Evolutionary conservation across 495 filamentous ascomycete species (phyloP), one percentile per base, ranked within the genome.

Genomic region (Penicillium coprophilum): DNA sequence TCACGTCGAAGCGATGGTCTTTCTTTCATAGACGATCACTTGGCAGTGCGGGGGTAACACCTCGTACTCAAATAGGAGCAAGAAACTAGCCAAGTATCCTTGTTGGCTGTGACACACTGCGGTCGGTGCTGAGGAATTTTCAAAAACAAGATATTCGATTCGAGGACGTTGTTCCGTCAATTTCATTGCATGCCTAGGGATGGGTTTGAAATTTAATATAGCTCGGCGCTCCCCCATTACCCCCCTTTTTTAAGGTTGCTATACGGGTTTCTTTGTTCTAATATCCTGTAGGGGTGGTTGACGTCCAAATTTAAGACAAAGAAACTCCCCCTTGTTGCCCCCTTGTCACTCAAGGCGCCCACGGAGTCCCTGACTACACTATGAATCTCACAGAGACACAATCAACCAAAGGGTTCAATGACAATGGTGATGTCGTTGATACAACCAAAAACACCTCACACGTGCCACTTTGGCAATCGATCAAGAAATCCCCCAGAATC

Each of bases 401-500:
- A 8, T 7, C 32, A 1, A 48, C 41, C 2, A 8, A 43, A 10
- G 43, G 50, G 5, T 56, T 28, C 31, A 13, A 46, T 12, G 51
- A 56, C 27, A 12, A 49, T 59, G 34, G 15, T 15, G 24, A 38
- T 39, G 24, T 17, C n/a, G n/a, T 17, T 17, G 15, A 38, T 8
- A 6, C 7, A n/a, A 6, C 15, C 34, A 38, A 8, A 17, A 38
- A 8, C 15, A n/a, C 15, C 3, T n/a, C 34, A 38, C 52, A 63
- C n/a, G 39, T 57, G 7, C 60, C 63, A 8, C 45, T 66, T 2
- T 61, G 60, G 63, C 51, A 66, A 6, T 56, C 59, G 5, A 8
- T 64, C 30, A 67, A 55, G 45, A 57, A 50, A 56, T 64, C 48
- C n/a, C 63, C 60, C 0, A 64, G 59, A 27, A 62, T 71, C 2